Evolutionary conservation across 1,284 basidiomycete species (phyloP).

Genomic region (Ustilago loliicola): DNA sequence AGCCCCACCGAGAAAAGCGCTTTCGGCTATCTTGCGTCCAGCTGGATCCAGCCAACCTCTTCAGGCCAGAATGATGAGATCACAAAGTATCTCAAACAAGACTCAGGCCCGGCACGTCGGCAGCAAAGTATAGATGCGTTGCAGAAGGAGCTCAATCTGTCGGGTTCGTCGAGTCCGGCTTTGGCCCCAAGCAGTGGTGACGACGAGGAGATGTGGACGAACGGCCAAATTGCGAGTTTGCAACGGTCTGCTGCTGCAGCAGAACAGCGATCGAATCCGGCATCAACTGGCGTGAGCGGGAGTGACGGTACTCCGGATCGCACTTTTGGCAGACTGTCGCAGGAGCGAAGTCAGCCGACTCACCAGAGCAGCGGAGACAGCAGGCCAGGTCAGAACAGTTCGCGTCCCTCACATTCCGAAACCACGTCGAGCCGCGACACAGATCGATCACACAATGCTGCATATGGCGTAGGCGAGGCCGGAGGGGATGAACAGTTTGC

Average conservation of each 20-base stretch:
- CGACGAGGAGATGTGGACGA: conserved; percentile 22
- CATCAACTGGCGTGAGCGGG: conserved; percentile 1
- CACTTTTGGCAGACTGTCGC: conserved; percentile 27
- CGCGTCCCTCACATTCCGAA: conserved; percentile 27
- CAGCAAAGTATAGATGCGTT: conserved; percentile 26
- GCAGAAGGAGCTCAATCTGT: conserved; percentile 24
- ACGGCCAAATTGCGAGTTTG: neutral
- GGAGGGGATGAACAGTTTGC: conserved; percentile 26
- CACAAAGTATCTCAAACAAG: conserved; percentile 26
- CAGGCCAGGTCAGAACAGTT: conserved; percentile 6
- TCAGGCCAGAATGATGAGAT: conserved; percentile 19
- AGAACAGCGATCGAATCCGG: conserved; percentile 7
- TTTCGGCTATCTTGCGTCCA: conserved; percentile 30
- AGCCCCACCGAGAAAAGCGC: conserved; percentile 34
- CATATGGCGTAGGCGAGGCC: conserved; percentile 36
- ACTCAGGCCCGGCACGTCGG: neutral
- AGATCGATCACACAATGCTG: conserved; percentile 17
- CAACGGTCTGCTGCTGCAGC: conserved; percentile 1
- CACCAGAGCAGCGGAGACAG: conserved; percentile 16
- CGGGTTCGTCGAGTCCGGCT: conserved; percentile 8
- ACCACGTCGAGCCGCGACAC: conserved; percentile 34
- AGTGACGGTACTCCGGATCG: conserved; percentile 25
- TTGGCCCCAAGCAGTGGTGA: conserved; percentile 5
- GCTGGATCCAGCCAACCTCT: conserved; percentile 10
- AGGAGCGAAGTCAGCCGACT: conserved; percentile 13